These are phyloP conservation scores for Boletus chippewaensis DNA, from an alignment of 1,284 basidiomycete genomes.

Conservation along the genomic window DNA sequence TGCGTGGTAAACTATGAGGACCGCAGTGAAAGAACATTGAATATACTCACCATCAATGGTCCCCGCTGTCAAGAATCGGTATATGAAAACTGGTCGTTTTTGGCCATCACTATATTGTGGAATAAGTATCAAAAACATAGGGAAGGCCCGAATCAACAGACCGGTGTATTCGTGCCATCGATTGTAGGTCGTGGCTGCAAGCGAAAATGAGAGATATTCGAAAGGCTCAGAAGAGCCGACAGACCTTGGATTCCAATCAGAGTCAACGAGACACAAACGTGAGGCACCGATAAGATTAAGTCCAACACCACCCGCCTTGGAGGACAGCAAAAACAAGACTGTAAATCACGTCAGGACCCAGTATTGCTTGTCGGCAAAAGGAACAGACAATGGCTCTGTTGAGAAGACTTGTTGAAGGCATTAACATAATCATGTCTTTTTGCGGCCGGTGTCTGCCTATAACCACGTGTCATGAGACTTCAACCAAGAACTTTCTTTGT, in stretches of 20 bases:
- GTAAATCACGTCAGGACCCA: constrained; percentile 12
- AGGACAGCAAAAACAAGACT: constrained; percentile 91
- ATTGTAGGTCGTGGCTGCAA: constrained; percentile 81
- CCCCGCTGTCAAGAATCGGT: constrained; percentile 81
- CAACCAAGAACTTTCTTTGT: background rate
- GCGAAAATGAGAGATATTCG: background rate
- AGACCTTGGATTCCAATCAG: constrained; percentile 94
- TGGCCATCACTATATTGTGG: constrained; percentile 75
- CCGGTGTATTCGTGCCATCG: constrained; percentile 97
- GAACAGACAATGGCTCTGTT: constrained; percentile 58
- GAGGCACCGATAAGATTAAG: constrained; percentile 91
- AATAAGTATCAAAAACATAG: constrained; percentile 3
- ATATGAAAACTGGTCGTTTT: constrained; percentile 88
- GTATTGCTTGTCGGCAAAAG: background rate
- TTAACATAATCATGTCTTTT: constrained; percentile 84
- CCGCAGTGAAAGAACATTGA: background rate
- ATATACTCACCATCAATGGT: constrained; percentile 60
- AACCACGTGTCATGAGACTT: constrained; percentile 1
- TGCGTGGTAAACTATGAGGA: constrained; percentile 25
- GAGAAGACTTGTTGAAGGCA: constrained; percentile 70
- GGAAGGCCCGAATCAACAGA: constrained; percentile 30
- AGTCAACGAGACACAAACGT: constrained; percentile 79
- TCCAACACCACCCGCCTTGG: constrained; percentile 94
- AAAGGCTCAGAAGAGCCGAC: constrained; percentile 4
- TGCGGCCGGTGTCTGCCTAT: constrained; percentile 69